Evolutionary conservation across 805 yeast species (phyloP).

Genomic region (Lipomyces mesembrius): DNA sequence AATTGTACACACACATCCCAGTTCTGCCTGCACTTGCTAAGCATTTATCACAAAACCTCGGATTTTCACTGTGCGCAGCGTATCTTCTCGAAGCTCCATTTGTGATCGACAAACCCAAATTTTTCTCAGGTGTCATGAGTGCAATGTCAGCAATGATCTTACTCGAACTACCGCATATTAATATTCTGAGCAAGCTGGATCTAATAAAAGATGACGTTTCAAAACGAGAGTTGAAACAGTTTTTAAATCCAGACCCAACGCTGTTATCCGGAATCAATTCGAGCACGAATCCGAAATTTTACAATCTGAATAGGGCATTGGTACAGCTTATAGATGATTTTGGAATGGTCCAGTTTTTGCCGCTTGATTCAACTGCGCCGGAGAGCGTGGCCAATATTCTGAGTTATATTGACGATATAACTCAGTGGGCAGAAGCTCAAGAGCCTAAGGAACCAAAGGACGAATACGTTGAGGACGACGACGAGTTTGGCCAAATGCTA

Average conservation of each 20-base stretch:
- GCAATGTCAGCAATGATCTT: conserved; percentile 99
- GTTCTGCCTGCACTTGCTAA: conserved; percentile 86
- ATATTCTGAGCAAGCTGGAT: conserved; percentile 85
- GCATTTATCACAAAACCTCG: conserved; percentile 77
- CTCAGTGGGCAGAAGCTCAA: conserved; percentile 96
- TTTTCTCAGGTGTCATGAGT: conserved; percentile 90
- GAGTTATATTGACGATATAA: conserved; percentile 92
- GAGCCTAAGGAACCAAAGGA: conserved; percentile 97
- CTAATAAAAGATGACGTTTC: conserved; percentile 73
- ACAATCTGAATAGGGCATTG: conserved; percentile 74
- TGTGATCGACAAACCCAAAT: conserved; percentile 85
- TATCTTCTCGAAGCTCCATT: conserved; percentile 93
- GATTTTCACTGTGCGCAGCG: conserved; percentile 89
- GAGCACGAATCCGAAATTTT: conserved; percentile 64
- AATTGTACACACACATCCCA: conserved; percentile 91
- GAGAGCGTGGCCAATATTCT: conserved; percentile 80
- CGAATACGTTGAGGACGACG: conserved; percentile 55
- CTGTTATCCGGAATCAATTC: conserved; percentile 61
- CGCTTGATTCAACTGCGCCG: conserved; percentile 77
- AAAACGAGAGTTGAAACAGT: conserved; percentile 77
- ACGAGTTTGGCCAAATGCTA: conserved; percentile 47
- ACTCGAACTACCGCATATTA: conserved; percentile 92
- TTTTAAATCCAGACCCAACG: conserved; percentile 89
- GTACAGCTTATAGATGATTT: conserved; percentile 94
- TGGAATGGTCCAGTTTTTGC: conserved; percentile 97